Percentiles rank a stretch among this genome's conserved stretches.
Conservation (phyloP, 495 filamentous ascomycete species). For the Bombardia bombarda region DNA sequence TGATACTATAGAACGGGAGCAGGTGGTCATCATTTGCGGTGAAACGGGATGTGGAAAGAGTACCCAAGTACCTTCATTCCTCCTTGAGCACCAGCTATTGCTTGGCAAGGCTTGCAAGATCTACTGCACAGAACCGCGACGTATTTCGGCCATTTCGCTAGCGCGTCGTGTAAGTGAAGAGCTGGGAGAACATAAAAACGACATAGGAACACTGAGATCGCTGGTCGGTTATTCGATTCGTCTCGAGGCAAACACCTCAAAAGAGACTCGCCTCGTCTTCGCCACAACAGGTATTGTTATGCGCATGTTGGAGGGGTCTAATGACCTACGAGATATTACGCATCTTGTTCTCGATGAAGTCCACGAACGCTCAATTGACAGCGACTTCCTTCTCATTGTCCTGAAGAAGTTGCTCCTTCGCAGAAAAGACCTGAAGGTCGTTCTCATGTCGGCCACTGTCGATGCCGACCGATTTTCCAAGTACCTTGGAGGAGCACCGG, state of each 20-base stretch:
- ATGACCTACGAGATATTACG: conserved; percentile 77
- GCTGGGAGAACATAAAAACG: conserved; percentile 72
- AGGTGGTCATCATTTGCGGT: conserved; percentile 83
- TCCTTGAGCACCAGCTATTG: conserved; percentile 80
- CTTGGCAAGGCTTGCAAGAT: conserved; percentile 78
- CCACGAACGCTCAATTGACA: conserved; percentile 90
- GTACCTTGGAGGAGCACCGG: conserved; percentile 76
- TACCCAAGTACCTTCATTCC: conserved; percentile 88
- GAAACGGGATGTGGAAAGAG: conserved; percentile 97
- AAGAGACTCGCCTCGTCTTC: conserved; percentile 76
- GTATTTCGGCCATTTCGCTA: conserved; percentile 92
- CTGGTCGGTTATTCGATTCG: conserved; percentile 91
- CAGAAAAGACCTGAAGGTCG: conserved; percentile 65
- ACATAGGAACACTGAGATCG: conserved; percentile 73
- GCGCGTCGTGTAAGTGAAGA: conserved; percentile 90
- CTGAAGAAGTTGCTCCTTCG: conserved; percentile 68
- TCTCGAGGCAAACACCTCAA: conserved; percentile 75
- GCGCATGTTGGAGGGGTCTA: conserved; percentile 87
- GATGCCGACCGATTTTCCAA: conserved; percentile 85
- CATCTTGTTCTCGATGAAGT: conserved; percentile 94
- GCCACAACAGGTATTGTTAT: conserved; percentile 88
- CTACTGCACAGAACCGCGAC: conserved; percentile 90
- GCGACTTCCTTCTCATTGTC: conserved; percentile 87
- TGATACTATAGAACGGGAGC: conserved; percentile 60
- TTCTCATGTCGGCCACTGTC: conserved; percentile 95